Percentiles rank a stretch among this genome's conserved stretches.
Conservation (phyloP, 169 alveolate genomes). For the Plasmodium cynomolgi region DNA sequence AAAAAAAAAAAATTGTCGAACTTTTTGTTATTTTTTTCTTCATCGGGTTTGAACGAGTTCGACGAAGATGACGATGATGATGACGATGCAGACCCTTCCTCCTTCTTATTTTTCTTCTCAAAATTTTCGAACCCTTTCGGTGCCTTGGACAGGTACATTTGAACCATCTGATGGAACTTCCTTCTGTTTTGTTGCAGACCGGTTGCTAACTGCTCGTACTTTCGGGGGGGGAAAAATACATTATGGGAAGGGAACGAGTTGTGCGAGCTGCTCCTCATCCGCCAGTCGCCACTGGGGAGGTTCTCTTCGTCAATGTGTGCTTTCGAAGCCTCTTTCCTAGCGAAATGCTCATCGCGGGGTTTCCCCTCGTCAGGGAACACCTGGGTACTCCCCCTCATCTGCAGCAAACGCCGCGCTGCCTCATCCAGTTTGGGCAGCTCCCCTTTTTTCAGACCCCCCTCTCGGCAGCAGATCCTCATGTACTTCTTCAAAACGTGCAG, state of each 20-base stretch:
- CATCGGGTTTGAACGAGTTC: constrained; percentile 27
- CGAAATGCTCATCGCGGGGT: background rate
- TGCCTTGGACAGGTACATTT: constrained; percentile 35
- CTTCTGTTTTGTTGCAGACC: background rate
- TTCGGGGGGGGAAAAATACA: background rate
- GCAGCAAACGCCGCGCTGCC: background rate
- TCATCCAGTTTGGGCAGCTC: background rate
- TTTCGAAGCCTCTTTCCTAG: background rate
- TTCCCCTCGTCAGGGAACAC: background rate
- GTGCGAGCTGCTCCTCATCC: background rate
- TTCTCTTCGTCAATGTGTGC: background rate
- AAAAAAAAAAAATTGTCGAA: constrained; percentile 76
- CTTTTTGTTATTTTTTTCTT: constrained; percentile 7
- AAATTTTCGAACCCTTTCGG: constrained; percentile 82
- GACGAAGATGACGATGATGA: background rate
- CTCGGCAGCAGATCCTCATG: background rate
- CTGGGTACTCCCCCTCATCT: background rate
- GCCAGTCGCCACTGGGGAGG: background rate
- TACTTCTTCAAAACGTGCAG: background rate
- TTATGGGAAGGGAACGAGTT: background rate
- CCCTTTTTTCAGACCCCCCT: background rate
- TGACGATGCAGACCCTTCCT: background rate
- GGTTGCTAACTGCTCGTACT: background rate
- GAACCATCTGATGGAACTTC: background rate
- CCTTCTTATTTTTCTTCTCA: constrained; percentile 17